Evolutionary conservation across 306 rosid species (phyloP).

Genomic region (Bauhinia variegata): DNA sequence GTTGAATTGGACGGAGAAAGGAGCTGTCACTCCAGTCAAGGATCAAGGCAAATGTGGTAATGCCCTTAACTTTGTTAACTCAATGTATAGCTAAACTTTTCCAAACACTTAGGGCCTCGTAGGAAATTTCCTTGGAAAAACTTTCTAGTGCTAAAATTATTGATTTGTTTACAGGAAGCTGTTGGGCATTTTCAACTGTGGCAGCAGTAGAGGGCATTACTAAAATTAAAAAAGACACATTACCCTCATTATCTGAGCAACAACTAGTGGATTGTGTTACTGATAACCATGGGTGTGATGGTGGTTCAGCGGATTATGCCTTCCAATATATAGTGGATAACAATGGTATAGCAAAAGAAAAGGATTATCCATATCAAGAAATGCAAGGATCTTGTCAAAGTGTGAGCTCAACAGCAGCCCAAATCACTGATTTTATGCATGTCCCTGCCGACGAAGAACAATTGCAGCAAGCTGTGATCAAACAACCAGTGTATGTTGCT

Average conservation of each 20-base stretch:
- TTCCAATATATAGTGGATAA: conserved; percentile 22
- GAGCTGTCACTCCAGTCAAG: conserved; percentile 9
- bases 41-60: not conserved
- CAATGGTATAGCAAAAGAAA: conserved; percentile 28
- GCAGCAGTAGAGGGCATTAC: conserved; percentile 33
- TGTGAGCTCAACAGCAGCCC: not conserved
- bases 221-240: conserved; percentile 22
- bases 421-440: not conserved
- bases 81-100: no score
- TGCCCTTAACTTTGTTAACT: no score
- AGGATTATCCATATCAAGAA: conserved; percentile 26
- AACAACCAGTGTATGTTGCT: conserved; percentile 23
- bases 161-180: conserved; percentile 27
- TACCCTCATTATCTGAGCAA: conserved; percentile 43
- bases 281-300: conserved; percentile 13
- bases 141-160: no score
- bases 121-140: no score
- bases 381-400: not conserved
- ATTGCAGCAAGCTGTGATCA: conserved; percentile 20
- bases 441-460: not conserved
- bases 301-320: not conserved
- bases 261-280: conserved; percentile 38
- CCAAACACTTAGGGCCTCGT: no score
- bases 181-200: conserved; percentile 35
- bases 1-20: conserved; percentile 22